Conservation (phyloP, 2,329 filamentous ascomycete species). For the Colletotrichum acutatum region DNA sequence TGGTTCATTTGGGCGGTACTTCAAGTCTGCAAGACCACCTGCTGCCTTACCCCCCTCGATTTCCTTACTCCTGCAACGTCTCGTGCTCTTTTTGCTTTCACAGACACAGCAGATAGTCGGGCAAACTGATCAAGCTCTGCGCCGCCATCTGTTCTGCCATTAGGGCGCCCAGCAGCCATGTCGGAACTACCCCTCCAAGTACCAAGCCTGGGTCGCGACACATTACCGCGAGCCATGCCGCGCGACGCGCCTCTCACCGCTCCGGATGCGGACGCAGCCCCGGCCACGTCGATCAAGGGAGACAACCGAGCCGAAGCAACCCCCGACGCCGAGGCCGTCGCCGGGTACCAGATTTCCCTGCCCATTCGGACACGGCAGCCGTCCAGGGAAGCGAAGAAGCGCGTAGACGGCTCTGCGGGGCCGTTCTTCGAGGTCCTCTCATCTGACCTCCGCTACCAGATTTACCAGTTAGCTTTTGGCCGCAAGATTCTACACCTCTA, state of each 20-base stretch:
- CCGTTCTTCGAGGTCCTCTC: slow-evolving; percentile 34
- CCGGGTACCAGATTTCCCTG: neutral
- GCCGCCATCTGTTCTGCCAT: neutral
- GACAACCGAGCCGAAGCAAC: neutral
- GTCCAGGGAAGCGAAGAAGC: neutral
- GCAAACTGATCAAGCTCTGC: neutral
- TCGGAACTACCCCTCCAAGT: slow-evolving; percentile 2
- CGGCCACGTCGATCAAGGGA: slow-evolving; percentile 8
- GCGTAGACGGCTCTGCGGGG: neutral
- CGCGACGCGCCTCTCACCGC: slow-evolving; percentile 24
- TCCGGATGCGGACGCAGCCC: slow-evolving; percentile 30
- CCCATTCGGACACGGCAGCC: slow-evolving; percentile 4
- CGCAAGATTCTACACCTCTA: slow-evolving; percentile 32
- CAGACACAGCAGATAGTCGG: neutral
- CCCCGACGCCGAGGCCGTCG: neutral
- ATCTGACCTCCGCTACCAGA: slow-evolving; percentile 33
- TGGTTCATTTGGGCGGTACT: neutral
- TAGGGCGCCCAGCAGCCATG: slow-evolving; percentile 20
- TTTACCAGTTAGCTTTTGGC: slow-evolving; percentile 34
- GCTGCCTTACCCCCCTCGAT: no score
- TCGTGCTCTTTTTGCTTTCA: neutral
- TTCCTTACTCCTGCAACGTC: neutral
- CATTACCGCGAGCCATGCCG: neutral
- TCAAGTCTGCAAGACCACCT: neutral
- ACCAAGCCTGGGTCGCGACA: slow-evolving; percentile 17